Evolutionary conservation across 768 basidiomycete genomes (phyloP), one percentile per base, ranked within the genome.

Genomic region (Paxillus involutus): DNA sequence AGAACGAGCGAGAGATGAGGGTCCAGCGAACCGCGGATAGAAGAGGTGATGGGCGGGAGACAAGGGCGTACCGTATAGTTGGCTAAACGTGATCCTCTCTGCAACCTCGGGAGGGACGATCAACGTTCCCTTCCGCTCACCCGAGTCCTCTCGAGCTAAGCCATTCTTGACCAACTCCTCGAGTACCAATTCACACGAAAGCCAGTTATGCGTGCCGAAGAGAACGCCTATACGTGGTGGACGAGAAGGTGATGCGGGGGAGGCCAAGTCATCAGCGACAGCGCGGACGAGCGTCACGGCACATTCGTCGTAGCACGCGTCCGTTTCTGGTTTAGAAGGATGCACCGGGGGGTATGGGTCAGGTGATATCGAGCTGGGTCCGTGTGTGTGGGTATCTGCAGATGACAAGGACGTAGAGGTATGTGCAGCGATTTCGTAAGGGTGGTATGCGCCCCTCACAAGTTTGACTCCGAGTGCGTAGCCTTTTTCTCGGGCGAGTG

Each of bases 361-460:
- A 0, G 80, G 80, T 0, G 86, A 87, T 53, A 85, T 83, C 1
- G 82, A 82, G 4, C 63, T 50, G 37, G 53, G 51, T 10, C 16
- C 16, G 1, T 52, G 43, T 36, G 44, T 21, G 16, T 35, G 11
- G 35, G 35, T 14, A 13, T 35, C 35, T 35, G 12, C 12, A 14
- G 29, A 17, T 16, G 72, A 63, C 1, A 73, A 71, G 29, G 48
- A 24, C 10, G 51, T 30, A 10, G 59, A 45, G 9, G 55, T 36
- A 39, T 67, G 78, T 2, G 83, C 83, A 4, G 77, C 72, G 26
- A 80, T 57, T 64, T 97, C 94, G 53, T 89, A 81, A 0, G 83
- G 77, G 63, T 94, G 91, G 69, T 98, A 98, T 2, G 94, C 94
- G 0, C 94, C 94, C 29, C 94, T 84, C 30, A 97, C 94, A 45